These are phyloP conservation scores for Aureobasidium melanogenum DNA, from an alignment of 2,329 filamentous ascomycete genomes.

Conservation along the genomic window DNA sequence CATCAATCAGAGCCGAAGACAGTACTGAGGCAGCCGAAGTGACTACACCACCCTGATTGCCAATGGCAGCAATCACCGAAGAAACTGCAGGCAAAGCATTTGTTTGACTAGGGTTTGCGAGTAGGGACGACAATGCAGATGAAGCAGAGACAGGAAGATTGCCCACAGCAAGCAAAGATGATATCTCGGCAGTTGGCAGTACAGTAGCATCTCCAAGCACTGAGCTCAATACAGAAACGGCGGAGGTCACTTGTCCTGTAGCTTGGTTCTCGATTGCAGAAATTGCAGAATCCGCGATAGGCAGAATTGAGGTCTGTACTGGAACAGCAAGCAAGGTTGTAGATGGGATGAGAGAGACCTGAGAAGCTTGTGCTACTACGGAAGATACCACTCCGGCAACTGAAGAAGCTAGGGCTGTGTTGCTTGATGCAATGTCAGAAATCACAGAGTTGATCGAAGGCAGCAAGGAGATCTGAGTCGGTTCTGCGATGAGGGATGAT, in stretches of 20 bases:
- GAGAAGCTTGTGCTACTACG: not conserved
- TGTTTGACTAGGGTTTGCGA: not conserved
- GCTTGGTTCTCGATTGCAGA: not conserved
- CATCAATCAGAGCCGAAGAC: not conserved
- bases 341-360: not conserved
- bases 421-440: not conserved
- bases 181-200: not conserved
- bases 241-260: not conserved
- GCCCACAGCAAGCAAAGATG: not conserved
- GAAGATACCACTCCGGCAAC: not conserved
- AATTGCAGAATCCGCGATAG: not conserved
- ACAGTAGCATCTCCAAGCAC: not conserved
- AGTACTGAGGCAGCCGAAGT: not conserved
- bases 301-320: not conserved
- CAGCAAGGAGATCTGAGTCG: not conserved
- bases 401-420: not conserved
- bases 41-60: not conserved
- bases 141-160: not conserved
- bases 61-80: not conserved
- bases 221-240: not conserved
- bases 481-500: not conserved
- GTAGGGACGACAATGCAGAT: not conserved
- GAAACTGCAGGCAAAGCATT: not conserved
- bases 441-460: not conserved
- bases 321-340: not conserved